Percentiles rank a stretch among this genome's conserved stretches.
phyloP scores from a whole-genome alignment of 2,329 filamentous ascomycete species.

The Leptodontidium sp. region DNA sequence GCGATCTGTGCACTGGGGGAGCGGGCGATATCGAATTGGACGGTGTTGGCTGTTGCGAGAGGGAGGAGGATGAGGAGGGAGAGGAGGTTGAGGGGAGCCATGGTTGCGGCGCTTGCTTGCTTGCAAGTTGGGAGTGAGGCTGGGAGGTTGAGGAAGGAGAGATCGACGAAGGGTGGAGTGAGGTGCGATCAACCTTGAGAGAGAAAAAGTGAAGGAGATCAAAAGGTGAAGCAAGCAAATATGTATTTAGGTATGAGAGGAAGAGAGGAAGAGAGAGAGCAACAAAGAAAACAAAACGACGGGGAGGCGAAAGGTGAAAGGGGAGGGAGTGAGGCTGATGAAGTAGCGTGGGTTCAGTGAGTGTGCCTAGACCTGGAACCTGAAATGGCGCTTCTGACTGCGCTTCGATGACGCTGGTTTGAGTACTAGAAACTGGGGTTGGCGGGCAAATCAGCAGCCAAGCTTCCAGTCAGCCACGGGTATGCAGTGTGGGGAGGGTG shows the following conservation, averaged over 20 bases:
- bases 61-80: conserved; percentile 27
- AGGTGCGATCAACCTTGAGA: background rate
- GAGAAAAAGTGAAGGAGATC: background rate
- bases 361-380: too few relatives aligned
- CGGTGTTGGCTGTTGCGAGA: conserved; percentile 29
- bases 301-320: conserved; percentile 4
- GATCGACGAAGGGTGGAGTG: conserved; percentile 6
- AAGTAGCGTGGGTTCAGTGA: too few relatives aligned
- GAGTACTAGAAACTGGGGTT: background rate
- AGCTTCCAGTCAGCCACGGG: background rate
- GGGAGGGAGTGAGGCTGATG: conserved; percentile 1
- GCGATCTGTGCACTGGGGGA: conserved; percentile 34
- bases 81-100: conserved; percentile 22
- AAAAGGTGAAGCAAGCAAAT: conserved; percentile 1
- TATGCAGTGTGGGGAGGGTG: background rate
- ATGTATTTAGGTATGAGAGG: background rate
- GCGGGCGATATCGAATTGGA: conserved; percentile 40
- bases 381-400: background rate
- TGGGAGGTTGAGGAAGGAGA: conserved; percentile 17
- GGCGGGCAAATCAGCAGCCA: conserved; percentile 7
- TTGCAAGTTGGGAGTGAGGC: background rate
- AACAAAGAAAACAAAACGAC: conserved; percentile 2
- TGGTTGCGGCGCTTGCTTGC: conserved; percentile 27
- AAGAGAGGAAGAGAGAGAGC: background rate
- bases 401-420: conserved; percentile 11